Conservation (phyloP, 768 basidiomycete genomes). For the Daedaleopsis sinensis region DNA sequence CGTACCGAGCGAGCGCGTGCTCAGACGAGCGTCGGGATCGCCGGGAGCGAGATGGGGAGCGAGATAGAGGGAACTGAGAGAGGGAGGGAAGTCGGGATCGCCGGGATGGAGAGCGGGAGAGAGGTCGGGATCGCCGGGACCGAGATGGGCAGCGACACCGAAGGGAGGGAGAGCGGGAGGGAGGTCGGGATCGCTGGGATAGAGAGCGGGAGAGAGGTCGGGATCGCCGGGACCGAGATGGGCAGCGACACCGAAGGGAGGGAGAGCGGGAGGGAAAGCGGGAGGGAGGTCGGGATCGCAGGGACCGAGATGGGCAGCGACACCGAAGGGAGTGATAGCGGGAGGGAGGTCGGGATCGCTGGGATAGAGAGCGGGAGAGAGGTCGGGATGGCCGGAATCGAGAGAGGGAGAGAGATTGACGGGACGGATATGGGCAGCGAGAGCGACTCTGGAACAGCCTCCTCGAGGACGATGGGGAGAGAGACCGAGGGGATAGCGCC, state of each 20-base stretch:
- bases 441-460: too few species aligned
- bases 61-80: neutral
- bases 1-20: too few species aligned
- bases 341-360: conserved; percentile 1
- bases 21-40: neutral
- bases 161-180: neutral
- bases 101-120: neutral
- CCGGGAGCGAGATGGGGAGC: neutral
- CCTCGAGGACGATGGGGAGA: neutral
- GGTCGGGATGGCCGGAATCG: conserved; percentile 5
- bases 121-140: neutral
- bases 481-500: conserved; percentile 1
- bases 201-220: neutral
- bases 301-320: neutral
- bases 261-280: neutral
- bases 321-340: neutral
- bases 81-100: neutral
- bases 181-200: conserved; percentile 5
- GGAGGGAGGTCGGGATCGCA: neutral
- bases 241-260: neutral
- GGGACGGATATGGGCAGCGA: too few species aligned
- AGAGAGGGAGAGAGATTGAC: neutral
- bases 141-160: neutral
- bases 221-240: neutral
- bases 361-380: conserved; percentile 1